Base-by-base conservation (phyloP, 768 basidiomycete species). In the Agrocybe pediades region DNA sequence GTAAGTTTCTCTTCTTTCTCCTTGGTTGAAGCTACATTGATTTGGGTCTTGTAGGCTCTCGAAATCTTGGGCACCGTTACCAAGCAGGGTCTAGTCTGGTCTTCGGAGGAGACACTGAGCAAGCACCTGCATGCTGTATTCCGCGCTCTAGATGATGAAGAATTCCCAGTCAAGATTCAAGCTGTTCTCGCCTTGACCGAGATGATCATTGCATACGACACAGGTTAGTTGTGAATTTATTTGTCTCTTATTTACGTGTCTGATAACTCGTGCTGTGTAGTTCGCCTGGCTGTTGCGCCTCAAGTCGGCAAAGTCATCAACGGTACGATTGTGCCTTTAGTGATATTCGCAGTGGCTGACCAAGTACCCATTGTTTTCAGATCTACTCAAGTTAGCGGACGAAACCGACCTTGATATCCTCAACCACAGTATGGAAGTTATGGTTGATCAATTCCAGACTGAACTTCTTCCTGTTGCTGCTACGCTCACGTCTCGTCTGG, bases 371-470 rank as follows among this genome's bases (percentile, higher is more conserved):
- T n/a, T n/a, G 26, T 23, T 60, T 19, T 26, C 56, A 91, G 91
- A 90, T 65, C 75, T 95, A n/a, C 80, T 95, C 61, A 92, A 91
- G 67, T 78, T 96, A 41, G 85, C 90, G n/a, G 90, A 94, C 65
- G 90, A 95, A 70, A 92, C 91, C 41, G 93, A 95, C 66, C 73
- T 96, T 41, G 92, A 95, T 65, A 80, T 91, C 44, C 76, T 95
- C 51, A 92, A 91, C 63, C 77, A 75, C 56, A 83, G 87, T 62
- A 92, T 93, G 87, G 89, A 92, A 62, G 82, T 84, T 21, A 87
- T 95, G 83, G 93, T 95, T 15, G 85, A 92, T 59, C 81, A 82
- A 39, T 96, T 91, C 81, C 86, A 90, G 64, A 83, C 83, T 3
- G 90, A 95, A 74, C 74, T 96, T 5, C 73, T 92, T 3, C 92